Percentiles rank a stretch among this genome's conserved stretches.
Conservation (phyloP, 768 basidiomycete species). For the Xerocomellus intermedius region DNA sequence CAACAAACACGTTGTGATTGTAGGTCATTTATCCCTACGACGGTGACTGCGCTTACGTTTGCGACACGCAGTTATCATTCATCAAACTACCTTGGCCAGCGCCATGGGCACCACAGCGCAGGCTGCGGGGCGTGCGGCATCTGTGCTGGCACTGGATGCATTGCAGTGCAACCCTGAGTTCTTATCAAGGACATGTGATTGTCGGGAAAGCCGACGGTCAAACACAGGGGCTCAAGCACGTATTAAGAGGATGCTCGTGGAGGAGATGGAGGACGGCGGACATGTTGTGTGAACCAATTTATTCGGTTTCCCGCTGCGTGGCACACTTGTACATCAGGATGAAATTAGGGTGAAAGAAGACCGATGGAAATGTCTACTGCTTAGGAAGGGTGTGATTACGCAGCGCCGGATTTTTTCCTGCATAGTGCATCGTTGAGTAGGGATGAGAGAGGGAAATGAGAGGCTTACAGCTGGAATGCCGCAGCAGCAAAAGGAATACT, state of each 20-base stretch:
- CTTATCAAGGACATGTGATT: conserved; percentile 65
- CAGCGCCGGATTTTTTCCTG: conserved; percentile 42
- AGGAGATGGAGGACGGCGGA: conserved; percentile 21
- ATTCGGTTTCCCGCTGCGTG: neutral
- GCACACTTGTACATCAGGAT: conserved; percentile 7
- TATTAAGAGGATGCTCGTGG: conserved; percentile 29
- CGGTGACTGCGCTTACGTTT: conserved; percentile 17
- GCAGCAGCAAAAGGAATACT: conserved; percentile 65
- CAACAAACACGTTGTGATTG: conserved; percentile 50
- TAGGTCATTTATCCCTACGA: conserved; percentile 30
- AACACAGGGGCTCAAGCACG: conserved; percentile 41
- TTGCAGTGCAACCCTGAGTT: conserved; percentile 64
- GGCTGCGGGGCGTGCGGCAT: conserved; percentile 59
- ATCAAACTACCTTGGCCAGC: conserved; percentile 60
- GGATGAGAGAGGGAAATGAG: neutral
- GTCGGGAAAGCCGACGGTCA: conserved; percentile 40
- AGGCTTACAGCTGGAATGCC: conserved; percentile 61
- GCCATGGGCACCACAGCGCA: conserved; percentile 50
- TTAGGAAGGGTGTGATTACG: conserved; percentile 17
- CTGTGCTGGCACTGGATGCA: conserved; percentile 64
- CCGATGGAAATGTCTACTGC: conserved; percentile 3
- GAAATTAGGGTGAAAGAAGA: neutral
- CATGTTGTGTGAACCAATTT: conserved; percentile 11
- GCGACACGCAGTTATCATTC: conserved; percentile 55
- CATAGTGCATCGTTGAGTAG: conserved; percentile 2